A percentile compares a stretch with the other conserved stretches of the same genome.
phyloP scores from a whole-genome alignment of 2,329 filamentous ascomycete species.

The Sclerotinia trifoliorum region DNA sequence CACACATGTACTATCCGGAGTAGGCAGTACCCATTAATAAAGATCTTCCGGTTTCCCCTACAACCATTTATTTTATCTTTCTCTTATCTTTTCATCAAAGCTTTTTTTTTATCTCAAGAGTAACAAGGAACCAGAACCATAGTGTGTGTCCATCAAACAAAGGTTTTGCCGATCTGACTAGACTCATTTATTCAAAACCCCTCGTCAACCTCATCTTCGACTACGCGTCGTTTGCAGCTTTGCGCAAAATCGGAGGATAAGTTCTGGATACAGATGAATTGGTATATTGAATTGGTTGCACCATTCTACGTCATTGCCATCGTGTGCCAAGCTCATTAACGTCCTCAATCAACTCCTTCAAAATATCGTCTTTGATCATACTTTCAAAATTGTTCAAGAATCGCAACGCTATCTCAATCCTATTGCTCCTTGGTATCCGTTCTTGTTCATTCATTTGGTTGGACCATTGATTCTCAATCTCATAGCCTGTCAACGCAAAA shows the following conservation, averaged over 20 bases:
- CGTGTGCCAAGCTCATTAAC: background rate
- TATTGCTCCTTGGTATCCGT: background rate
- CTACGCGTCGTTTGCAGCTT: background rate
- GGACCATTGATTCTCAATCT: background rate
- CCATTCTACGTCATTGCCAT: conserved; percentile 15
- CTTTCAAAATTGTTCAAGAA: background rate
- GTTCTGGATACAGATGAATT: background rate
- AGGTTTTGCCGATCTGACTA: too few relatives aligned
- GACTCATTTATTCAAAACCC: background rate
- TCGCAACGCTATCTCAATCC: background rate
- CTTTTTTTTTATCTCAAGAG: background rate
- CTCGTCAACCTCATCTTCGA: background rate
- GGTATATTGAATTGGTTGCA: background rate
- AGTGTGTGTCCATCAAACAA: background rate
- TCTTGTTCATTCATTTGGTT: background rate
- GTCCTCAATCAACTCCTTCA: background rate
- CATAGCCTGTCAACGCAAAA: background rate
- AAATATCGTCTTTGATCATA: background rate
- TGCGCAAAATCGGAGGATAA: background rate
- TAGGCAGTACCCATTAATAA: too few relatives aligned
- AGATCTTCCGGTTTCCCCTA: conserved; percentile 21
- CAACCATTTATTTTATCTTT: conserved; percentile 11
- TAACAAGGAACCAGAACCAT: background rate
- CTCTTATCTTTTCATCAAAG: conserved; percentile 1
- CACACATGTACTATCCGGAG: conserved; percentile 3